Percentiles rank a stretch among this genome's conserved stretches.
phyloP scores from a whole-genome alignment of 164 flowering plant species.

The Cinnamomum chago region DNA sequence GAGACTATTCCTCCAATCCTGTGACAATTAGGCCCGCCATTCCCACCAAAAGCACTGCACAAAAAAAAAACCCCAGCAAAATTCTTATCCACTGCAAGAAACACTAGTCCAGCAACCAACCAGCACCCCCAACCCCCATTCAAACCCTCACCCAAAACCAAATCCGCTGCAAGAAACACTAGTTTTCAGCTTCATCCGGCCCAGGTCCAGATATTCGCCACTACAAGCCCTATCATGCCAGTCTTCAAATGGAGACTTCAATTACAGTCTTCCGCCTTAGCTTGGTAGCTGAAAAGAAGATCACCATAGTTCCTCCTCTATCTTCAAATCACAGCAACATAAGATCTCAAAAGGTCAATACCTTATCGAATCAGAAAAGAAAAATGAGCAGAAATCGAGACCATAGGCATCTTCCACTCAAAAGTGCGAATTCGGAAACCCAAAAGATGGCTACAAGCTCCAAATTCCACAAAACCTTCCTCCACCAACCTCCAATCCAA shows the following conservation, averaged over 20 bases:
- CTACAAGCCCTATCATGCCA: conserved; percentile 20
- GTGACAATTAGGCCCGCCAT: neutral
- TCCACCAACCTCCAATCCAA: no score
- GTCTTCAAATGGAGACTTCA: conserved; percentile 10
- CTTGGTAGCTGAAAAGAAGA: neutral
- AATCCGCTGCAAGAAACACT: conserved; percentile 7
- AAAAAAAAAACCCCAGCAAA: neutral
- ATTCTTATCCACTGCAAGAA: neutral
- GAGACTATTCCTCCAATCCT: neutral
- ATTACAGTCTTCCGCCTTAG: neutral
- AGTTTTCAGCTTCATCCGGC: conserved; percentile 7
- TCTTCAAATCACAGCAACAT: neutral
- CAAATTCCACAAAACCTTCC: no score
- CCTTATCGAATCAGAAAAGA: neutral
- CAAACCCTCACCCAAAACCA: conserved; percentile 27
- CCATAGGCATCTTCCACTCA: no score
- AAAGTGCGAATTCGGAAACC: no score
- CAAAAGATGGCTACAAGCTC: no score
- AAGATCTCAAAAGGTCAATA: neutral
- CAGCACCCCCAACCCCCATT: neutral
- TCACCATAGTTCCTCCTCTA: neutral
- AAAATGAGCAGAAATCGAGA: no score
- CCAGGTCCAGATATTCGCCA: conserved; percentile 2
- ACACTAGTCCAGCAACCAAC: no score
- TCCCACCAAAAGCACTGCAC: no score